Percentiles rank a stretch among this genome's conserved stretches.
These are phyloP conservation scores for Colletotrichum phormii DNA, from an alignment of 2,329 filamentous ascomycete genomes.

Conservation along the genomic window DNA sequence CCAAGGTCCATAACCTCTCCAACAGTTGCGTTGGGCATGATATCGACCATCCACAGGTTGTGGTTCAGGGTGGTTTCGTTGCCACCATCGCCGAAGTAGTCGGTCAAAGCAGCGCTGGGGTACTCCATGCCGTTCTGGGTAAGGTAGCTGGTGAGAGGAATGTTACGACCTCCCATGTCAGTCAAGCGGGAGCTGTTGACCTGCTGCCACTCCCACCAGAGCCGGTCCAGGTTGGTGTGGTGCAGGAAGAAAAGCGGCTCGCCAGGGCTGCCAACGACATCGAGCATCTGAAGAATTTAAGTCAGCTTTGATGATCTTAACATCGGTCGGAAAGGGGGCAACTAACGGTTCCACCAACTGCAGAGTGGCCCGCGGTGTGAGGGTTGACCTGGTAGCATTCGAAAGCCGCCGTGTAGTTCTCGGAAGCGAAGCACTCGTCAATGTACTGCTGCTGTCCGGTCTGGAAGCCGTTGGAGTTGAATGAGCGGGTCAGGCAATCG, in stretches of 20 bases:
- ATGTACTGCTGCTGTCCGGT: constrained; percentile 19
- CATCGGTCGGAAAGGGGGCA: not conserved
- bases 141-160: constrained; percentile 19
- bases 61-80: constrained; percentile 42
- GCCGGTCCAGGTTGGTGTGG: constrained; percentile 28
- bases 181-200: constrained; percentile 23
- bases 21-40: constrained; percentile 40
- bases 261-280: constrained; percentile 25
- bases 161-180: constrained; percentile 17
- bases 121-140: constrained; percentile 23
- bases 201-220: constrained; percentile 34
- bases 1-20: constrained; percentile 45
- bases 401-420: constrained; percentile 22
- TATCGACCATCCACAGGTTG: constrained; percentile 42
- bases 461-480: constrained; percentile 24
- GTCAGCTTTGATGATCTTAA: too few species aligned
- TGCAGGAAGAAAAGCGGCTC: constrained; percentile 33
- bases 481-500: constrained; percentile 15
- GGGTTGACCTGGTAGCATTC: constrained; percentile 25
- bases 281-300: constrained; percentile 14
- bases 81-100: constrained; percentile 37
- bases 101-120: not conserved
- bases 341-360: constrained; percentile 30
- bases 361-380: constrained; percentile 29
- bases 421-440: constrained; percentile 24